A percentile compares a stretch with the other conserved stretches of the same genome.
Conservation (phyloP, 352 stramenopile species). For the Nothophytophthora sp. region DNA sequence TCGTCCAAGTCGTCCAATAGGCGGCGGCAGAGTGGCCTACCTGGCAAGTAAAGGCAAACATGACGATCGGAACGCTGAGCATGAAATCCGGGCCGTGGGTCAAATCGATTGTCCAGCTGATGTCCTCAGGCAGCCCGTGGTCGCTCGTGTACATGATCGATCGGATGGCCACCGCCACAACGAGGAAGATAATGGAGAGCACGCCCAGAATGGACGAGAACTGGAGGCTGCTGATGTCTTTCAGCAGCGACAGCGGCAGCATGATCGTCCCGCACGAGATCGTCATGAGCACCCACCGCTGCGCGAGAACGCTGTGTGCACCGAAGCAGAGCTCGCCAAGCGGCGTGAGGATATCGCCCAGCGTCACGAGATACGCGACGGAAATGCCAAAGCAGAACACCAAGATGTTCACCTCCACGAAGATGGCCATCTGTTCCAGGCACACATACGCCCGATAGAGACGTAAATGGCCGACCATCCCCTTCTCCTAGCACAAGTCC, state of each 20-base stretch:
- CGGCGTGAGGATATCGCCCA: slow-evolving; percentile 84
- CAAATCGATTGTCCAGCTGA: slow-evolving; percentile 79
- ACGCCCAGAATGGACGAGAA: slow-evolving; percentile 86
- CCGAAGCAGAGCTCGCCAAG: slow-evolving; percentile 78
- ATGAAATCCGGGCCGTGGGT: slow-evolving; percentile 74
- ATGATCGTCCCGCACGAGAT: slow-evolving; percentile 79
- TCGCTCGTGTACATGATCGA: slow-evolving; percentile 70
- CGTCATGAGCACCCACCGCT: slow-evolving; percentile 82
- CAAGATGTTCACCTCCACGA: slow-evolving; percentile 86
- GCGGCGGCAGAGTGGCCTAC: slow-evolving; percentile 24
- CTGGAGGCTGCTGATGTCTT: slow-evolving; percentile 85
- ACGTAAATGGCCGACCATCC: no score
- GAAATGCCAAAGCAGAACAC: slow-evolving; percentile 88
- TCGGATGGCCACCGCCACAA: slow-evolving; percentile 75
- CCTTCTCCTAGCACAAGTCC: no score
- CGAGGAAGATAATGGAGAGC: slow-evolving; percentile 85
- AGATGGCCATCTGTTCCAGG: slow-evolving; percentile 57
- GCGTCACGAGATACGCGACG: slow-evolving; percentile 81
- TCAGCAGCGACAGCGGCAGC: slow-evolving; percentile 80
- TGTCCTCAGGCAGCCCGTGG: slow-evolving; percentile 59
- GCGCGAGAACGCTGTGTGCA: slow-evolving; percentile 47
- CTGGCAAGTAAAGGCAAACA: slow-evolving; percentile 91
- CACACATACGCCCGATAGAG: not conserved
- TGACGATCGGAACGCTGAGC: slow-evolving; percentile 87
- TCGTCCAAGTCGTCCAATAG: no score